Evolutionary conservation across 2,329 filamentous ascomycete genomes (phyloP), one percentile per base, ranked within the genome.

Genomic region (Penicillium sp.): DNA sequence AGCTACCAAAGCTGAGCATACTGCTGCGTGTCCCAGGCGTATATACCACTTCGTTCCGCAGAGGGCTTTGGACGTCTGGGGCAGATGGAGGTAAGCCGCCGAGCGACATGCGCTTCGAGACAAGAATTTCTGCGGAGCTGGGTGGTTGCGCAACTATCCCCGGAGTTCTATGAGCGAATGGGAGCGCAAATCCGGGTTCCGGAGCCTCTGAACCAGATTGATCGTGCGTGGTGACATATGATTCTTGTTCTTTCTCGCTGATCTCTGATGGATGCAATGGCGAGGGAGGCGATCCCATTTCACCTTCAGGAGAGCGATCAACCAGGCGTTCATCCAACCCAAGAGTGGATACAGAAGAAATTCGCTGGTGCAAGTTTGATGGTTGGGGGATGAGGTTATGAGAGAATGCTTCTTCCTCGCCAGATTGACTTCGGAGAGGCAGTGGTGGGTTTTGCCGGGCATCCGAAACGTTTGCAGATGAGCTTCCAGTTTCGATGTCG

Each of bases 271-370:
- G 39, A 5, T 51, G 50, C n/a, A 55, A 29, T 24, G 57, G 57
- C n/a, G 57, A 60, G n/a, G 57, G 57, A 1, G 57, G 56, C 5
- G 25, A 45, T 8, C 50, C 47, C 4, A 33, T 25, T n/a, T 51
- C 45, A 13, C 13, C 44, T 18, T 54, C 45, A 12, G 42, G 43
- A 9, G 39, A 26, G 26, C 25, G 34, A 33, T 13, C 25, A 11
- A 27, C 24, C 3, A n/a, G 11, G 25, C 53, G 35, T 25, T 59
- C 59, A 26, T 57, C 53, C 12, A 47, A 41, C 8, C 55, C 60
- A 45, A 65, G 54, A 12, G 62, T 61, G 26, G 63, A 66, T 39
- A 63, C 45, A 1, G 63, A 65, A n/a, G 50, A 44, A 29, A 57
- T 54, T 12, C 52, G 50, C n/a, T 27, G 37, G 35, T 43, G 36